A percentile compares a stretch with the other conserved stretches of the same genome.
phyloP scores from a whole-genome alignment of 1,139 yeast genomes.

The Pichia terricola region DNA sequence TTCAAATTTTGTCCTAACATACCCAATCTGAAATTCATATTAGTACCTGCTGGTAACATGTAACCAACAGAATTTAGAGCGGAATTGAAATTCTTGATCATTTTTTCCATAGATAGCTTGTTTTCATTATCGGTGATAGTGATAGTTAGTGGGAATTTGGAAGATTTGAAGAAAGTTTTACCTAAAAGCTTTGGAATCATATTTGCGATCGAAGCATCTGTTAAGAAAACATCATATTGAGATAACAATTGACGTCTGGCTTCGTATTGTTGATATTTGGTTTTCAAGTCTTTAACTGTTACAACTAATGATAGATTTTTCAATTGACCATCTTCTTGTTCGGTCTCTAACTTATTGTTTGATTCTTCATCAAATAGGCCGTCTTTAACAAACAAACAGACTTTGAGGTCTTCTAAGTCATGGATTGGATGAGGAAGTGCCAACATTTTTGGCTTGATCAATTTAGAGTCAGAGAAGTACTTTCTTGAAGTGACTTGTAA shows the following conservation, averaged over 20 bases:
- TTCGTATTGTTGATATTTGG: constrained; percentile 60
- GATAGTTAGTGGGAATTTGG: constrained; percentile 67
- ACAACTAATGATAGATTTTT: constrained; percentile 41
- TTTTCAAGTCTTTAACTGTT: constrained; percentile 50
- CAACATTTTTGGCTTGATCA: constrained; percentile 65
- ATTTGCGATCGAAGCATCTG: constrained; percentile 75
- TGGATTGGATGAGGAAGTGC: constrained; percentile 42
- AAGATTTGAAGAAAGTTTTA: constrained; percentile 56
- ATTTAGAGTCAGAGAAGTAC: constrained; percentile 51
- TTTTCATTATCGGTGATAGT: constrained; percentile 27
- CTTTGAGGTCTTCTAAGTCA: constrained; percentile 39
- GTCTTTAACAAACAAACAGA: constrained; percentile 73
- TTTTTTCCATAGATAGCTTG: constrained; percentile 41
- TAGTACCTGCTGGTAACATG: constrained; percentile 68
- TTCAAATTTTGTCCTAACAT: constrained; percentile 29
- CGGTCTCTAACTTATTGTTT: constrained; percentile 46
- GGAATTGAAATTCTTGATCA: constrained; percentile 51
- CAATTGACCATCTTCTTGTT: constrained; percentile 31
- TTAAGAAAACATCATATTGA: constrained; percentile 63
- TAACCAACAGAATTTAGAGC: constrained; percentile 51
- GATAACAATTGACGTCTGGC: constrained; percentile 55
- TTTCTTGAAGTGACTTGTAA: constrained; percentile 58
- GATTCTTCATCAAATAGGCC: constrained; percentile 50
- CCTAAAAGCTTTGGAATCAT: constrained; percentile 79
- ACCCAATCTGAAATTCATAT: constrained; percentile 62